phyloP scores from a whole-genome alignment of 352 stramenopile genomes.

The Phytophthora kernoviae region DNA sequence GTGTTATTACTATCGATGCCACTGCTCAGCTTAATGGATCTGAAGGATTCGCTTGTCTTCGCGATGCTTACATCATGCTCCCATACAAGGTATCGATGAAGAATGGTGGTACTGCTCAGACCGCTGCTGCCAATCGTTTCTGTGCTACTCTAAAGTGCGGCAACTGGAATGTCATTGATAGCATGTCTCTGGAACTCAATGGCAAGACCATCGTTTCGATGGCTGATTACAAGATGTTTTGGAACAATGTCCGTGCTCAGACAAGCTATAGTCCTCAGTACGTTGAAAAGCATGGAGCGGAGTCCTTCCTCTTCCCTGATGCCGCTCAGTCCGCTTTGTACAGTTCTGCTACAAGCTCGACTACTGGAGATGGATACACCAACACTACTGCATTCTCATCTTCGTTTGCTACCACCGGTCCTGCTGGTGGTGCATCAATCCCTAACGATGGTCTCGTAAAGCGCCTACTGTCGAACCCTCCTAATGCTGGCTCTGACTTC shows the following conservation, averaged over 20 bases:
- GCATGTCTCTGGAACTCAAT: constrained; percentile 8
- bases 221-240: constrained; percentile 13
- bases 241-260: constrained; percentile 18
- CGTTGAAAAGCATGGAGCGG: constrained; percentile 15
- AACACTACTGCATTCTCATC: constrained; percentile 4
- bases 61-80: constrained; percentile 10
- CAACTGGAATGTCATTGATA: constrained; percentile 17
- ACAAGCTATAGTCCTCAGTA: constrained; percentile 4
- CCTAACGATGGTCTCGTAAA: constrained; percentile 10
- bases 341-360: not conserved
- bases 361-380: constrained; percentile 6
- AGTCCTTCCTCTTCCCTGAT: constrained; percentile 12
- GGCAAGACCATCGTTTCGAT: constrained; percentile 10
- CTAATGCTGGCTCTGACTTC: not conserved
- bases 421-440: not conserved
- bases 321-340: not conserved
- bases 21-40: constrained; percentile 3
- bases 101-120: not conserved
- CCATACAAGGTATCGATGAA: constrained; percentile 9
- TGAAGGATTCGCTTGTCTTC: constrained; percentile 1
- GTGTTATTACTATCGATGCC: constrained; percentile 8
- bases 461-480: not conserved
- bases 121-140: constrained; percentile 2
- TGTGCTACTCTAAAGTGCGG: not conserved
- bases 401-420: not conserved